Conservation (phyloP, 2,329 filamentous ascomycete species). For the Aspergillus amoenus region DNA sequence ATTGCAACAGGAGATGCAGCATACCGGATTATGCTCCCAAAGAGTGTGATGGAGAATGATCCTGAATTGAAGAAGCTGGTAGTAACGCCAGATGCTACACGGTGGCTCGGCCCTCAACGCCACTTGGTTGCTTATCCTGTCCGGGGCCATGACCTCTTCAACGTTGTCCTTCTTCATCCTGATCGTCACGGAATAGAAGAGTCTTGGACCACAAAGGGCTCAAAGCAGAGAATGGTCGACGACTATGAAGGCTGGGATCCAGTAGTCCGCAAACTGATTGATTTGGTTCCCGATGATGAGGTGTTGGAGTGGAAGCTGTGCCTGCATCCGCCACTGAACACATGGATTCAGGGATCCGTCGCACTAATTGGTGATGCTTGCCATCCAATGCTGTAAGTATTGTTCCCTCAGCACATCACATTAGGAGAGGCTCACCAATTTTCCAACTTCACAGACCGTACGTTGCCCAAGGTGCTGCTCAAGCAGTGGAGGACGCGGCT, state of each 20-base stretch:
- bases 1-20: constrained; percentile 67
- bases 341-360: constrained; percentile 36
- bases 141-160: constrained; percentile 64
- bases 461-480: constrained; percentile 47
- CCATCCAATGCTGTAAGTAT: constrained; percentile 46
- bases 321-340: constrained; percentile 32
- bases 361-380: constrained; percentile 44
- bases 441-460: constrained; percentile 25
- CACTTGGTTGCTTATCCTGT: constrained; percentile 81
- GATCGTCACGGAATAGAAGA: constrained; percentile 61
- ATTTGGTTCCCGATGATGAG: constrained; percentile 57
- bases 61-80: constrained; percentile 67
- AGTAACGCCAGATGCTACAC: constrained; percentile 64
- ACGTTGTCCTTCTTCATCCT: constrained; percentile 63
- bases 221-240: constrained; percentile 61
- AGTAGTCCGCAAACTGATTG: constrained; percentile 58
- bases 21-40: constrained; percentile 74
- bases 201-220: constrained; percentile 64
- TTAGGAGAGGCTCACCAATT: not conserved
- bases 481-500: constrained; percentile 46
- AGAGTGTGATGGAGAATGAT: constrained; percentile 65
- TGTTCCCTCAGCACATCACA: too few relatives aligned
- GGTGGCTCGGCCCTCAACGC: constrained; percentile 73
- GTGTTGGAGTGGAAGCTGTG: constrained; percentile 41
- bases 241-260: constrained; percentile 63